Percentiles rank a stretch among this genome's conserved stretches.
Evolutionary conservation across 169 alveolate species (phyloP).

Genomic region (Plasmodium knowlesi): DNA sequence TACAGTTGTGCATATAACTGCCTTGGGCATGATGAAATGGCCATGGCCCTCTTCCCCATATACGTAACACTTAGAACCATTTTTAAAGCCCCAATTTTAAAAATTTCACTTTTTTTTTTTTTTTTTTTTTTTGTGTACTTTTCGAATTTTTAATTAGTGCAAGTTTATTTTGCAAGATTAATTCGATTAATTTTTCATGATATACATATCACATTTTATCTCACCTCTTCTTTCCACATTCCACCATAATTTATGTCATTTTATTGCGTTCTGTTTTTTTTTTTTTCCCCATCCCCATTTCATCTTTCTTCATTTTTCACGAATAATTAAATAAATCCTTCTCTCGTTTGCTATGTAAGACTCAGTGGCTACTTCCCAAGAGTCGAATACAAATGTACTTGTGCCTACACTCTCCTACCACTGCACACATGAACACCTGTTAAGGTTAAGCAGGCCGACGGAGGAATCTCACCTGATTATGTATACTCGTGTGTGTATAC

Average conservation of each 20-base stretch:
- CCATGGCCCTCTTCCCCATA: neutral
- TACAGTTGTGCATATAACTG: neutral
- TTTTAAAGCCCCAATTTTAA: slow-evolving; percentile 5
- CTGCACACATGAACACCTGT: neutral
- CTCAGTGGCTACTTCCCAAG: neutral
- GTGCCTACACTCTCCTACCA: neutral
- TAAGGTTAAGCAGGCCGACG: neutral
- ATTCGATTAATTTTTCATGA: neutral
- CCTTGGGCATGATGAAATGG: neutral
- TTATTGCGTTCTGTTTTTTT: neutral
- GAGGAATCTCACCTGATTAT: neutral
- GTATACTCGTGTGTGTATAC: neutral
- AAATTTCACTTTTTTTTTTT: neutral
- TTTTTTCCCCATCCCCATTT: neutral
- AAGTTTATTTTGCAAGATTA: neutral
- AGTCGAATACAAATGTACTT: neutral
- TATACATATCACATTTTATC: neutral
- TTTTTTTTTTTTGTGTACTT: neutral
- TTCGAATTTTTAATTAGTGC: slow-evolving; percentile 4
- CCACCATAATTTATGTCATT: neutral
- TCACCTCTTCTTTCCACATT: neutral
- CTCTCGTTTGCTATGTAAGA: neutral
- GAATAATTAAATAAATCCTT: neutral
- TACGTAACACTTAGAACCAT: neutral
- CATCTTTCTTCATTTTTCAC: neutral